Percentiles rank a stretch among this genome's conserved stretches.
These are phyloP conservation scores for Domatiomyces globalis DNA, from an alignment of 2,329 filamentous ascomycete genomes.

Conservation along the genomic window DNA sequence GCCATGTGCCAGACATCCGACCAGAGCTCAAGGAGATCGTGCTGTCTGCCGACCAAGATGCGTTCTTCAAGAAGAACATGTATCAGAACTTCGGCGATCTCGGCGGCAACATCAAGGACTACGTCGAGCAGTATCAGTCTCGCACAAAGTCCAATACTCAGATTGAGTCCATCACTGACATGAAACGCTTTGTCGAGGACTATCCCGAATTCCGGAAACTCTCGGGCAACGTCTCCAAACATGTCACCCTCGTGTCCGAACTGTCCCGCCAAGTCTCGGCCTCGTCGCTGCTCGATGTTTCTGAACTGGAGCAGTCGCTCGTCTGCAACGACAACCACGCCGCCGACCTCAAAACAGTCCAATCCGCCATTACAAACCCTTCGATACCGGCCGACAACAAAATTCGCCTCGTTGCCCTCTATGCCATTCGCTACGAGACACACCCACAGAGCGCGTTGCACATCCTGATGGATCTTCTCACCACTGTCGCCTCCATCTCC, in stretches of 20 bases:
- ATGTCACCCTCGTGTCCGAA: constrained; percentile 90
- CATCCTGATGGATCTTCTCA: constrained; percentile 73
- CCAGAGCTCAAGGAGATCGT: constrained; percentile 89
- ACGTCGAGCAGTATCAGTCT: constrained; percentile 93
- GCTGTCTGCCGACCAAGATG: constrained; percentile 89
- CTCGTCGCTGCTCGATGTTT: constrained; percentile 84
- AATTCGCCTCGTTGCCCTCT: constrained; percentile 79
- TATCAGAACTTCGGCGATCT: constrained; percentile 94
- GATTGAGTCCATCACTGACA: constrained; percentile 92
- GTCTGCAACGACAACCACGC: constrained; percentile 94
- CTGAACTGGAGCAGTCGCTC: constrained; percentile 89
- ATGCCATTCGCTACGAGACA: constrained; percentile 82
- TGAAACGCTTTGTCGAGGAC: constrained; percentile 98
- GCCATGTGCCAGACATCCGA: constrained; percentile 66
- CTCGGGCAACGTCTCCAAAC: constrained; percentile 95
- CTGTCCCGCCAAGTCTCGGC: constrained; percentile 74
- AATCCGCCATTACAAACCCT: constrained; percentile 70
- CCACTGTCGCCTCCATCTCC: constrained; percentile 68
- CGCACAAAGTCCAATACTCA: constrained; percentile 95
- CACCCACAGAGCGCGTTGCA: constrained; percentile 70
- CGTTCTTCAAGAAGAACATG: constrained; percentile 99
- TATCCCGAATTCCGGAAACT: constrained; percentile 96
- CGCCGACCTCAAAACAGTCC: constrained; percentile 79
- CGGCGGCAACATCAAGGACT: constrained; percentile 94
- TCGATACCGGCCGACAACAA: constrained; percentile 69